A percentile compares a stretch with the other conserved stretches of the same genome.
These are phyloP conservation scores for Carex myosuroides DNA, from an alignment of 176 grass and related monocot genomes.

Conservation along the genomic window DNA sequence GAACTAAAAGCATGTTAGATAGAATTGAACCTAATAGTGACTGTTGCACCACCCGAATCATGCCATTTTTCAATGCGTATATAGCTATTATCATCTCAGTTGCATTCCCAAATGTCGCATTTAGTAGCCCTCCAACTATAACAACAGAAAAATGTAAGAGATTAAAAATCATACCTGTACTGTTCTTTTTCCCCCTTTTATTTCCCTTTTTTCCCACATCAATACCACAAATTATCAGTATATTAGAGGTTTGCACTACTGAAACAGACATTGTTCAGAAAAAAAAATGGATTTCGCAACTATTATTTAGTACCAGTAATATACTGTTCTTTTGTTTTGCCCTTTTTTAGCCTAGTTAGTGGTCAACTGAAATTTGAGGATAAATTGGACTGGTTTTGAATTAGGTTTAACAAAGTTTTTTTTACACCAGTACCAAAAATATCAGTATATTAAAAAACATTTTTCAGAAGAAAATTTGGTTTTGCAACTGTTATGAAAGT, in stretches of 20 bases:
- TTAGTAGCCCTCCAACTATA: constrained; percentile 79
- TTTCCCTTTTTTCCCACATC: not conserved
- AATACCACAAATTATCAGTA: not conserved
- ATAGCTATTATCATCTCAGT: constrained; percentile 88
- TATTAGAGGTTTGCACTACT: not conserved
- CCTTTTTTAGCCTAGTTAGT: no score
- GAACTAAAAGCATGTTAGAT: constrained; percentile 79
- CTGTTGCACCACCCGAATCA: constrained; percentile 71
- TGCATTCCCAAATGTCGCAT: constrained; percentile 94
- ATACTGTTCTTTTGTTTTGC: no score
- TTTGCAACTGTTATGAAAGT: not conserved
- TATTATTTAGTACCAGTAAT: no score
- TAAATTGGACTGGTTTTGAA: no score
- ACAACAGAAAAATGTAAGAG: constrained; percentile 3
- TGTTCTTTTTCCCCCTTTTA: not conserved
- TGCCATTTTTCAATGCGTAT: constrained; percentile 69
- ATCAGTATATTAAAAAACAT: not conserved
- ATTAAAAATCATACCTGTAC: not conserved
- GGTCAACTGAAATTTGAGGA: no score
- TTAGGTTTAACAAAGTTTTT: not conserved
- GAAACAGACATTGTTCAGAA: not conserved
- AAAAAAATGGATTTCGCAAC: no score
- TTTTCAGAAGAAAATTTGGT: not conserved
- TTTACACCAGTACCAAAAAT: not conserved
- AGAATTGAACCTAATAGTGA: constrained; percentile 81